phyloP scores from a whole-genome alignment of 2,329 filamentous ascomycete species.

The Tolypocladium nubicola region DNA sequence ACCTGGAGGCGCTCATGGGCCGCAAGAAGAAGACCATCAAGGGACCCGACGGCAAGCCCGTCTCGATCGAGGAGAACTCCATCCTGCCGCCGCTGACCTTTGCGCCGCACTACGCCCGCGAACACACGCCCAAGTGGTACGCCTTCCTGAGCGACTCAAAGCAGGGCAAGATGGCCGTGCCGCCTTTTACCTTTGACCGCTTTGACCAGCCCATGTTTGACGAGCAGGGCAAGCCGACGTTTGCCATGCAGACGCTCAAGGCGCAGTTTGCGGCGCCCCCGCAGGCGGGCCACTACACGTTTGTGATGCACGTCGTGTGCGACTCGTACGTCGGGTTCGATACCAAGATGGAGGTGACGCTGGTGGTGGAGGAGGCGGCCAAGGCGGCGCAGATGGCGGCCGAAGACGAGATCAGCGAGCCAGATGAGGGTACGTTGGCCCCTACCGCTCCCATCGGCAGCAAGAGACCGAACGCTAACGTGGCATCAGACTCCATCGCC shows the following conservation, averaged over 20 bases:
- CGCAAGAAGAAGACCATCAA: conserved; percentile 61
- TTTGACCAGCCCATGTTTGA: conserved; percentile 87
- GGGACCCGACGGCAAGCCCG: conserved; percentile 45
- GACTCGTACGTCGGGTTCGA: conserved; percentile 95
- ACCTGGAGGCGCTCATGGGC: conserved; percentile 74
- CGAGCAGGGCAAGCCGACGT: conserved; percentile 75
- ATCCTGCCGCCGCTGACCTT: conserved; percentile 77
- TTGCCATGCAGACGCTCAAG: conserved; percentile 90
- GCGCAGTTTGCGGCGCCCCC: conserved; percentile 94
- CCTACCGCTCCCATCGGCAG: not conserved
- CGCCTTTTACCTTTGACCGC: conserved; percentile 86
- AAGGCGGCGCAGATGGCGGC: conserved; percentile 71
- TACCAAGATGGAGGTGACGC: conserved; percentile 78
- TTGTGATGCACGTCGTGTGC: conserved; percentile 86
- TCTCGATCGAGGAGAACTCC: conserved; percentile 48
- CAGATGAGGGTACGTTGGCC: conserved; percentile 73
- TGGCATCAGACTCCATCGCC: conserved; percentile 63
- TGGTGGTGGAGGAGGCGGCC: conserved; percentile 79
- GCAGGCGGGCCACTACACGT: conserved; percentile 85
- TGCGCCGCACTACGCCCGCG: conserved; percentile 81
- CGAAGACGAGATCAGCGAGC: conserved; percentile 94
- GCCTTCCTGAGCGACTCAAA: conserved; percentile 91
- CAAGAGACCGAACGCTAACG: conserved; percentile 11
- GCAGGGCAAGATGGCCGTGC: conserved; percentile 91
- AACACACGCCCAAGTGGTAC: conserved; percentile 86